Evolutionary conservation across 352 stramenopile species (phyloP), one percentile per base, ranked within the genome.

Genomic region (Peronospora destructor): DNA sequence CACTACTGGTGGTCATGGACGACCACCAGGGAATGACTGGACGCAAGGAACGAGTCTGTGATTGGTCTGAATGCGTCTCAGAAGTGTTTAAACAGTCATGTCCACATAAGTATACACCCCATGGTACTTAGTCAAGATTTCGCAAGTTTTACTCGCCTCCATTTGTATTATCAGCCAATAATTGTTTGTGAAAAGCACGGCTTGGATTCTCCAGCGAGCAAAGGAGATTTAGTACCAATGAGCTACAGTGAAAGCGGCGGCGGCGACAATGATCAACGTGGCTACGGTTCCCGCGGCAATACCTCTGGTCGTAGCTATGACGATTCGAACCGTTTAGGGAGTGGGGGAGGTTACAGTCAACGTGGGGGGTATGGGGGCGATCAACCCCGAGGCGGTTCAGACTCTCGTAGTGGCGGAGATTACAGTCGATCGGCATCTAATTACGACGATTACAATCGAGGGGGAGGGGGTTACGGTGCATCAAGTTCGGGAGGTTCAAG

Each of bases 231-330:
- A 26, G n/a, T 7, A 6, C 9, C 11, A n/a, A 85, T 85, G 73
- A 85, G 73, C 36, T 82, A 80, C 41, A 64, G 62, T n/a, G 51
- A 64, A 28, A 53, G 61, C 39, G 45, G 61, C n/a, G 66, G 57
- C 21, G 39, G 49, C 39, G 35, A 60, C 28, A 26, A 64, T 45
- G 59, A 76, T 39, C 59, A 67, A 16, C 51, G 64, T n/a, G 41
- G 50, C 25, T 52, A 57, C 26, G 38, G 40, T 42, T 48, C 38
- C 7, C 42, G 67, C 16, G 44, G 52, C 2, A 51, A 49, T 16
- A 42, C 53, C 26, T 37, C 52, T 17, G 47, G 57, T 6, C 32
- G 57, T 28, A 49, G 55, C 12, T 63, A 69, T 10, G 61, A 61
- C 5, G 46, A 55, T 10, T 56, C 49, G 0, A 61, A 59, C 4